Evolutionary conservation across 2,329 filamentous ascomycete genomes (phyloP), one percentile per base, ranked within the genome.

Genomic region (Phyllosticta citrichinensis): DNA sequence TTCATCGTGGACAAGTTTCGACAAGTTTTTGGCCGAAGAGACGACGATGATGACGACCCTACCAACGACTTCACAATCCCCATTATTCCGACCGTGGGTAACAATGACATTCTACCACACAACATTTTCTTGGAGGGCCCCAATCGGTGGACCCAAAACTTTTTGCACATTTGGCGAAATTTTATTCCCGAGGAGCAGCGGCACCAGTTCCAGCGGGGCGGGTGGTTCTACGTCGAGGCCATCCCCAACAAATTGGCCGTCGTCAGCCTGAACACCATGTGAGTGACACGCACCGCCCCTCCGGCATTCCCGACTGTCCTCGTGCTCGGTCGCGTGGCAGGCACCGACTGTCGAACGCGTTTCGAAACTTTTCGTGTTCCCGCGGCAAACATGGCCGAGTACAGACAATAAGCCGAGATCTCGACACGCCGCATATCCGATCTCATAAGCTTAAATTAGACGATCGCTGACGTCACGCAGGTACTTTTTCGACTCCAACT

Each of bases 51-150:
- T 47, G 70, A 76, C 63, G 69, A 77, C 63, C 79, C 79, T n/a
- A 77, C 78, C 35, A 78, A 83, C 59, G 83, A 84, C 62, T 81
- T 91, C 62, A 74, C 80, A 12, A 82, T 97, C 3, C 93, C 94
- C 3, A 84, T 97, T 30, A 81, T 99, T 20, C 92, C 94, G 0
- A 97, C 87, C 0, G 87, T 97, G 66, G 94, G 94, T 63, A 99
- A 99, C 77, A 99, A 99, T 74, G 94, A 99, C 70, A 92, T 99
- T 62, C 84, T 97, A 63, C 94, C 94, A 1, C 94, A 99, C 76
- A 99, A 99, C 69, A 95, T 97, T 70, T 86, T 99, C 72, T 79
- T 85, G 52, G 80, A 84, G 0, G 94, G 93, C 0, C 94, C 94
- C 17, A 97, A 97, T 69, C 82, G 83, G 64, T 96, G 93, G 87